These are phyloP conservation scores for Colletotrichum eleusines DNA, from an alignment of 2,329 filamentous ascomycete genomes.

Conservation along the genomic window DNA sequence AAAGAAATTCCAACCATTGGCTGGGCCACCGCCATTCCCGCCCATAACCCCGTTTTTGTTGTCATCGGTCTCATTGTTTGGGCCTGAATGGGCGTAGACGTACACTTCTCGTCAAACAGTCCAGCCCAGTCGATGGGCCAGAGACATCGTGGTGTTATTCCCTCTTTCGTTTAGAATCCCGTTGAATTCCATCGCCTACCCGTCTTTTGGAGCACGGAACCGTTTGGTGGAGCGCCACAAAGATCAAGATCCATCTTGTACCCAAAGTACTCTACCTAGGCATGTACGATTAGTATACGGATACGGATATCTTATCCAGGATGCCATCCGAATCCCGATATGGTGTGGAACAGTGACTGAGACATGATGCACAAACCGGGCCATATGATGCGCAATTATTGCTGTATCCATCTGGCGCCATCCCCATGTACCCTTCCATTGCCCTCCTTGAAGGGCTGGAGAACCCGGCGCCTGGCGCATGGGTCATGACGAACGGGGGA, in stretches of 20 bases:
- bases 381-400: constrained; percentile 37
- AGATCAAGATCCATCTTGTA: constrained; percentile 15
- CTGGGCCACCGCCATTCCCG: constrained; percentile 12
- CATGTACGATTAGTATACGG: too few relatives aligned
- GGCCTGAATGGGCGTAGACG: neutral
- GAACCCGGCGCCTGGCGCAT: constrained; percentile 26
- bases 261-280: neutral
- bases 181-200: constrained; percentile 9
- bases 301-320: neutral
- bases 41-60: constrained; percentile 7
- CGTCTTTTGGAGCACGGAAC: neutral
- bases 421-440: neutral
- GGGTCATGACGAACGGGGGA: constrained; percentile 13
- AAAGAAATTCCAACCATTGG: constrained; percentile 28
- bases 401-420: constrained; percentile 18
- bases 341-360: constrained; percentile 24
- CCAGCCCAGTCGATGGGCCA: constrained; percentile 12
- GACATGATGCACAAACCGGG: constrained; percentile 13
- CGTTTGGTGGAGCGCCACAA: constrained; percentile 28
- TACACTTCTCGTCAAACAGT: constrained; percentile 9
- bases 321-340: constrained; percentile 29
- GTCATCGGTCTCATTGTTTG: constrained; percentile 12
- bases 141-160: constrained; percentile 5
- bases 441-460: constrained; percentile 1
- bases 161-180: neutral